Base-by-base conservation (phyloP, 805 yeast genomes). In the Schizosaccharomyces cryophilus region DNA sequence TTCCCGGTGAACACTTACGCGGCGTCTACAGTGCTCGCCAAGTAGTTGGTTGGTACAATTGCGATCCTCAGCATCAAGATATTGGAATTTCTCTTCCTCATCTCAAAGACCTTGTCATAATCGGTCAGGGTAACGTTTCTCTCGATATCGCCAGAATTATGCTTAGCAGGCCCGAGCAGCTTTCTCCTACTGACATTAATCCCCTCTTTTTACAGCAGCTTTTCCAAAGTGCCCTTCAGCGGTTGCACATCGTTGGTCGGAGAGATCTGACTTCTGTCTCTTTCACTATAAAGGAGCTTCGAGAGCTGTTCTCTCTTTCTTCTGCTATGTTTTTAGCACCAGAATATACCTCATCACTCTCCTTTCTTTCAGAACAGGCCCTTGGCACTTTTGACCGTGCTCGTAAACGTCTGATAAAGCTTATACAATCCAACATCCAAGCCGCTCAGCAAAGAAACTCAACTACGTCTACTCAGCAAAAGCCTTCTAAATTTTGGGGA, bases 41-140 rank as follows among this genome's bases (percentile, higher is more conserved):
- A 62, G 85, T 93, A 73, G 97, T 93, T 30, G 93, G 87, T 56
- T 93, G 98, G 98, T 93, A 93, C 71, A 93, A 93, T 67, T 95
- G 95, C 0, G 84, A 83, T 66, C 95, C 96, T 0, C 81, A 78
- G 45, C 74, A 73, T 58, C 72, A 73, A 55, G 67, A 71, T 26
- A 69, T 75, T 17, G 71, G 75, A 24, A 84, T 87, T 4, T 81
- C 81, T n/a, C 74, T 90, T 66, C 75, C 76, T 2, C 72, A 77
- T 38, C 82, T 82, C 2, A 77, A 78, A 63, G 74, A 77, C 47
- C 95, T 87, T 1, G 80, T 84, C 0, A 83, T 93, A 40, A 78
- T 93, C n/a, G 99, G 99, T 5, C 90, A 89, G 70, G 98, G 98
- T 58, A 93, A 93, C 69, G 98, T 93, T 19, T 95, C 97, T 0